Evolutionary conservation across 176 grass and related monocot species (phyloP).

Genomic region (Triticum aestivum): DNA sequence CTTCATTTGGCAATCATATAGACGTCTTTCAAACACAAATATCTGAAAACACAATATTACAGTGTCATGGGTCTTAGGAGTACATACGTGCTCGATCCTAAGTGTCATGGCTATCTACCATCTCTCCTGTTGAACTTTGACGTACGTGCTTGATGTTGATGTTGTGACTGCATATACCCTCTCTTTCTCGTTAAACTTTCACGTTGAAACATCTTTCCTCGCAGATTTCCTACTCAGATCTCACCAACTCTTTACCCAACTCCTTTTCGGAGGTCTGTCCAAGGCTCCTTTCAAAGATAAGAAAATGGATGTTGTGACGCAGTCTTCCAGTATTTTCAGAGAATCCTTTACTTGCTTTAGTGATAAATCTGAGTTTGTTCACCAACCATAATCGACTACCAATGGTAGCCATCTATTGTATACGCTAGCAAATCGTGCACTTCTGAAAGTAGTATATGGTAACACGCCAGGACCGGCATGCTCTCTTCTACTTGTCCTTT

Average conservation of each 20-base stretch:
- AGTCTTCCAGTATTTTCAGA: background rate
- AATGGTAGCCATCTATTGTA: background rate
- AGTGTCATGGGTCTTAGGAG: background rate
- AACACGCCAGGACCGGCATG: background rate
- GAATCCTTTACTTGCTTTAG: background rate
- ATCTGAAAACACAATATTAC: background rate
- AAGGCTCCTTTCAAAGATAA: background rate
- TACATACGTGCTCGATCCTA: background rate
- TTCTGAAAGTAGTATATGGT: background rate
- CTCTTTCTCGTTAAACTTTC: background rate
- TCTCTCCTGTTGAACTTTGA: background rate
- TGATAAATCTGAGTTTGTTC: slow-evolving; percentile 11
- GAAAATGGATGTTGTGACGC: background rate
- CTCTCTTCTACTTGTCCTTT: background rate
- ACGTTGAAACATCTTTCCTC: background rate
- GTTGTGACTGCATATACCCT: background rate
- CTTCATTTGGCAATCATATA: background rate
- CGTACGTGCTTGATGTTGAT: background rate
- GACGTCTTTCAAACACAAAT: background rate
- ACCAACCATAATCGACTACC: slow-evolving; percentile 22
- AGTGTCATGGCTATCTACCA: background rate
- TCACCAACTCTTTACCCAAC: slow-evolving; percentile 1
- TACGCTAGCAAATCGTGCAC: background rate
- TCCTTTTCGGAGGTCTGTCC: background rate
- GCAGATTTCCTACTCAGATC: background rate